phyloP scores from a whole-genome alignment of 2,329 filamentous ascomycete genomes.

The Tolypocladium capitatum region DNA sequence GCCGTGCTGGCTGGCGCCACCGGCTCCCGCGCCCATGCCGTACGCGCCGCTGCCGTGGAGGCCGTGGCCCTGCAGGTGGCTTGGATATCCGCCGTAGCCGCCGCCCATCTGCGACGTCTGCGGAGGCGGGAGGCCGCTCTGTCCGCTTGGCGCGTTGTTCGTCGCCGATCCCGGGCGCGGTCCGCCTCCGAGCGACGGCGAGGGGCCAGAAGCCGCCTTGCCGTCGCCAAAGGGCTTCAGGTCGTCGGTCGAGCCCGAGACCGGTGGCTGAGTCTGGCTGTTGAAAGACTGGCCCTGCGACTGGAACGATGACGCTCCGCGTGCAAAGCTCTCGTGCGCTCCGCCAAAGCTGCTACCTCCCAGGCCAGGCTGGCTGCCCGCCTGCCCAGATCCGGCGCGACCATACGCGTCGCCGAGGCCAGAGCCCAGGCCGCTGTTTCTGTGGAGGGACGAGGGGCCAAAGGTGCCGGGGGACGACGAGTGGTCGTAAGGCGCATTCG shows the following conservation, averaged over 20 bases:
- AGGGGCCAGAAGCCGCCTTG: slow-evolving; percentile 41
- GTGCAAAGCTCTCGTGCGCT: slow-evolving; percentile 41
- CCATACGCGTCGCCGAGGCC: slow-evolving; percentile 39
- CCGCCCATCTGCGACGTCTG: slow-evolving; percentile 41
- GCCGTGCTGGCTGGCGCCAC: slow-evolving; percentile 33
- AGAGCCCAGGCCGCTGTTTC: slow-evolving; percentile 35
- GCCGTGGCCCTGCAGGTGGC: slow-evolving; percentile 38
- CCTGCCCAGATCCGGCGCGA: slow-evolving; percentile 35
- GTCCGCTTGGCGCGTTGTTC: slow-evolving; percentile 35
- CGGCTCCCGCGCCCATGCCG: slow-evolving; percentile 37
- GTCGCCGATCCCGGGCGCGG: slow-evolving; percentile 46
- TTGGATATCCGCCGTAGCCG: slow-evolving; percentile 40
- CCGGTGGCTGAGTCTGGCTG: slow-evolving; percentile 32
- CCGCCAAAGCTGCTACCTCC: slow-evolving; percentile 37
- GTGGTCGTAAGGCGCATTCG: slow-evolving; percentile 44
- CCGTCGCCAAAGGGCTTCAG: slow-evolving; percentile 46
- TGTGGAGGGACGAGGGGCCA: slow-evolving; percentile 38
- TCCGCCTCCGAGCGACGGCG: slow-evolving; percentile 38
- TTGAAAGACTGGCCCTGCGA: slow-evolving; percentile 42
- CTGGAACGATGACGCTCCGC: slow-evolving; percentile 39
- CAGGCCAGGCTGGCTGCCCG: slow-evolving; percentile 35
- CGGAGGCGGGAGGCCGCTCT: slow-evolving; percentile 42
- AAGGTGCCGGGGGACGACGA: slow-evolving; percentile 41
- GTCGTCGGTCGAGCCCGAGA: slow-evolving; percentile 33
- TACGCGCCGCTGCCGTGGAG: slow-evolving; percentile 43